Evolutionary conservation across 177 flowering plant species (phyloP).

Genomic region (Vitis hybrid): DNA sequence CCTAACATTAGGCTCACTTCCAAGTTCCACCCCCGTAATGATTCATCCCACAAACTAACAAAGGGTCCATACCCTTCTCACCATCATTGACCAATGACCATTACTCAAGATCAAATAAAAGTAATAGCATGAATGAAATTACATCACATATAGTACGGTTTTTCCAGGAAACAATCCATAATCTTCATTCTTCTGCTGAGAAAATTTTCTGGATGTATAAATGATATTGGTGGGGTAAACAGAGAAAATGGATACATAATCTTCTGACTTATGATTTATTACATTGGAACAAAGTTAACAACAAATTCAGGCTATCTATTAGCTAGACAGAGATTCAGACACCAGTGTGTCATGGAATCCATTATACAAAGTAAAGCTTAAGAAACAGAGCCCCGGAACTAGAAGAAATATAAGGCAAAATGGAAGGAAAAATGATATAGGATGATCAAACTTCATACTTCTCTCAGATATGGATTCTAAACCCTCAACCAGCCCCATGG

Average conservation of each 20-base stretch:
- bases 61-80: too few relatives aligned
- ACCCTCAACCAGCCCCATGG: not conserved
- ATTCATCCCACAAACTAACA: too few relatives aligned
- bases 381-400: constrained; percentile 1
- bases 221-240: not conserved
- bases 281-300: not conserved
- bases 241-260: not conserved
- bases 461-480: constrained; percentile 7
- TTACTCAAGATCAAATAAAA: too few relatives aligned
- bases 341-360: not conserved
- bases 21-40: too few relatives aligned
- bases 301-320: not conserved
- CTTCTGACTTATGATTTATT: not conserved
- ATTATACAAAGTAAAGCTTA: not conserved
- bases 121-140: too few relatives aligned
- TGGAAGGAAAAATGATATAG: not conserved
- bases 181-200: too few relatives aligned
- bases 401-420: not conserved
- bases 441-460: not conserved
- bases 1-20: too few relatives aligned
- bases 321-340: not conserved
- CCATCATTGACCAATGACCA: too few relatives aligned
- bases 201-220: too few relatives aligned
- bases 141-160: too few relatives aligned
- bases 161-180: too few relatives aligned